Conservation (phyloP, 768 basidiomycete genomes). For the Tricholoma furcatifolium region DNA sequence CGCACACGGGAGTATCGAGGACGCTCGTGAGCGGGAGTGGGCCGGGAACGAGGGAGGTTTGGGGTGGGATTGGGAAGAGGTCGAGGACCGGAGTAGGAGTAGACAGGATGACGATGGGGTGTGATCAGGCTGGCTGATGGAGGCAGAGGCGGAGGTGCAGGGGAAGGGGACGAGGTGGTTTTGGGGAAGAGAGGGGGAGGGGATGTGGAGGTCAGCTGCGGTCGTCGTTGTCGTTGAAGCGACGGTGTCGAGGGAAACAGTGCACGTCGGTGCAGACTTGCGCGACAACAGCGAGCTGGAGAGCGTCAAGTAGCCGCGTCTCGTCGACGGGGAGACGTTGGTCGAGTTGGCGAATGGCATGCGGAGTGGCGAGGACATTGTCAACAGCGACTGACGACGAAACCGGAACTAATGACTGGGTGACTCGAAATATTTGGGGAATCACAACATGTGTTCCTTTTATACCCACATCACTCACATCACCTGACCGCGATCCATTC, state of each 20-base stretch:
- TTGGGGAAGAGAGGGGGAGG: slow-evolving; percentile 7
- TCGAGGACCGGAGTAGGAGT: slow-evolving; percentile 12
- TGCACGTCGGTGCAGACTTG: slow-evolving; percentile 22
- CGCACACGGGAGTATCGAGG: too few relatives aligned
- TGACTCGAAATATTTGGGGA: too few relatives aligned
- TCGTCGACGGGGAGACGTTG: slow-evolving; percentile 6
- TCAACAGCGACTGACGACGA: too few relatives aligned
- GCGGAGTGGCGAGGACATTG: too few relatives aligned
- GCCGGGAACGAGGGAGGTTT: slow-evolving; percentile 5
- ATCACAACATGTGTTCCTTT: too few relatives aligned
- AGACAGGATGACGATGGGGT: slow-evolving; percentile 11
- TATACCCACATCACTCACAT: too few relatives aligned
- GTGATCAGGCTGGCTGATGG: slow-evolving; percentile 19
- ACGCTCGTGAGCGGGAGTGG: neutral
- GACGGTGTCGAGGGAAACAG: slow-evolving; percentile 14
- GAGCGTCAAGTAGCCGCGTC: slow-evolving; percentile 15
- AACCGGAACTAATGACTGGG: too few relatives aligned
- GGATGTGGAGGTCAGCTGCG: slow-evolving; percentile 8
- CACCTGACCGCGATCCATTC: too few relatives aligned
- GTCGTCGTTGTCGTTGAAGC: slow-evolving; percentile 13
- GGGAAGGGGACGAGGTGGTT: slow-evolving; percentile 20
- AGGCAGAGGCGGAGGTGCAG: slow-evolving; percentile 10
- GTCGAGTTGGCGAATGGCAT: slow-evolving; percentile 22
- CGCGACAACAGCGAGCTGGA: slow-evolving; percentile 18
- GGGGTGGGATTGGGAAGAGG: slow-evolving; percentile 6